Base-by-base conservation (phyloP, 257 asterid species). In the Scutellaria baicalensis region DNA sequence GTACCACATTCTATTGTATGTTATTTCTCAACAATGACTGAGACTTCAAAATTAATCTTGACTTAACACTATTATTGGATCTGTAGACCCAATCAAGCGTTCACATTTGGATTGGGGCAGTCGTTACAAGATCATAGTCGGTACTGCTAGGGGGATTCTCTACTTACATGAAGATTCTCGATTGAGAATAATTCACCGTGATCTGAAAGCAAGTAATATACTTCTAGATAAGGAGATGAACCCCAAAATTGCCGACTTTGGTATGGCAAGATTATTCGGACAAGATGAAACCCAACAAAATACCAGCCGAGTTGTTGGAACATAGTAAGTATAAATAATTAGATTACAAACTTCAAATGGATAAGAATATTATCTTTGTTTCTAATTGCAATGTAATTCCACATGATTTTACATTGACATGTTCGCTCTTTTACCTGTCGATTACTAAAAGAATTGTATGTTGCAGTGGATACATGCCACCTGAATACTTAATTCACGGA, bases 381-480 rank as follows among this genome's bases (percentile, higher is more conserved):
- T n/a, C n/a, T n/a, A n/a, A n/a, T n/a, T n/a, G n/a, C n/a, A n/a
- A n/a, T n/a, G n/a, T n/a, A n/a, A n/a, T n/a, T n/a, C n/a, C n/a
- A n/a, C n/a, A n/a, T n/a, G n/a, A n/a, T n/a, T n/a, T n/a, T n/a
- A n/a, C n/a, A n/a, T n/a, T n/a, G n/a, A n/a, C n/a, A n/a, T n/a
- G n/a, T n/a, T n/a, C n/a, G n/a, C n/a, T n/a, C n/a, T n/a, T n/a
- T n/a, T n/a, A n/a, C n/a, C n/a, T n/a, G n/a, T n/a, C n/a, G n/a
- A n/a, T n/a, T n/a, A n/a, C n/a, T n/a, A n/a, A n/a, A n/a, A n/a
- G n/a, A n/a, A n/a, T n/a, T n/a, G n/a, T 38, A 38, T 38, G 42
- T 54, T 47, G n/a, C 71, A 81, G 91, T 52, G 88, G 88, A 8
- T 85, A 83, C 33, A 85, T 81, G 88, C 59, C 85, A 6, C 88